Conservation (phyloP, 177 flowering plant genomes). For the Vitis hybrid region DNA sequence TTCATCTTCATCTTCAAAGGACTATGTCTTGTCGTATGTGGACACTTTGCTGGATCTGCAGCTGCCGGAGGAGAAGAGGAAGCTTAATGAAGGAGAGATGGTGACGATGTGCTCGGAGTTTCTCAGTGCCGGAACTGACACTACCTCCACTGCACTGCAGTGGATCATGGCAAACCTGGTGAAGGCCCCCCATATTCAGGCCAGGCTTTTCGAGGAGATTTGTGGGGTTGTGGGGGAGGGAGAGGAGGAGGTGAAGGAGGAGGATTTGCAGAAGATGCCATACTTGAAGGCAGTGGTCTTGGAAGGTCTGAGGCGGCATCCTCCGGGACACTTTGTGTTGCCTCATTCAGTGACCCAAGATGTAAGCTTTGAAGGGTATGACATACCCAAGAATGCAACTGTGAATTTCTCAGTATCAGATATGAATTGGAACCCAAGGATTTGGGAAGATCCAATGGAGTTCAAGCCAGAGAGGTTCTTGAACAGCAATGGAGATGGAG, state of each 20-base stretch:
- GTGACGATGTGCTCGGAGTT: constrained; percentile 52
- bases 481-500: constrained; percentile 12
- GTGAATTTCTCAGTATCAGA: constrained; percentile 53
- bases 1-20: neutral
- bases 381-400: constrained; percentile 30
- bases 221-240: constrained; percentile 13
- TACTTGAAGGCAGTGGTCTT: constrained; percentile 58
- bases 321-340: constrained; percentile 45
- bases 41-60: constrained; percentile 37
- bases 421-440: constrained; percentile 47
- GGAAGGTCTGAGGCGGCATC: constrained; percentile 56
- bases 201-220: constrained; percentile 40
- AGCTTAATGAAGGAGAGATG: constrained; percentile 31
- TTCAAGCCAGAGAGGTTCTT: constrained; percentile 60
- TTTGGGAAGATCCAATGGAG: constrained; percentile 63
- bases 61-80: constrained; percentile 37
- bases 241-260: constrained; percentile 35
- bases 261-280: constrained; percentile 36
- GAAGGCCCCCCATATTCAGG: constrained; percentile 48
- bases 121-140: constrained; percentile 56
- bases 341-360: constrained; percentile 56
- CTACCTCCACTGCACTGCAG: constrained; percentile 54
- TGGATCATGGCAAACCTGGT: constrained; percentile 75
- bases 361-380: constrained; percentile 24
- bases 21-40: constrained; percentile 20